Evolutionary conservation across 2,329 filamentous ascomycete genomes (phyloP).

Genomic region (Clathrospora elynae): DNA sequence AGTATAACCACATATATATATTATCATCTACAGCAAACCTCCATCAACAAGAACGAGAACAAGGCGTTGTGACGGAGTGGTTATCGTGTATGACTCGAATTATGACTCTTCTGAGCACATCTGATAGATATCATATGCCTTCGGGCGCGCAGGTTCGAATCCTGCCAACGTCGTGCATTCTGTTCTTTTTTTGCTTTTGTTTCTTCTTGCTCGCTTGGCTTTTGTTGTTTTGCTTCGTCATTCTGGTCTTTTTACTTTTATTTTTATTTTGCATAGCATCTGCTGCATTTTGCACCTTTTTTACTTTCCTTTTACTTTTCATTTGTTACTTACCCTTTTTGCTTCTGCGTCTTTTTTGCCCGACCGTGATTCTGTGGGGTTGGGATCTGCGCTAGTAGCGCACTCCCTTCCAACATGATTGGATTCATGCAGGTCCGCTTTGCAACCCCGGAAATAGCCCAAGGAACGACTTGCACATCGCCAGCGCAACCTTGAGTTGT

Average conservation of each 20-base stretch:
- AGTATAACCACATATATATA: too few species aligned
- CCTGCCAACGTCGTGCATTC: slow-evolving; percentile 5
- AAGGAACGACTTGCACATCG: slow-evolving; percentile 16
- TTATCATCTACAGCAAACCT: background rate
- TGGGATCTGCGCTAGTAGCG: slow-evolving; percentile 33
- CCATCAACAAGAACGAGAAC: too few species aligned
- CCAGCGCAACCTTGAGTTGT: slow-evolving; percentile 5
- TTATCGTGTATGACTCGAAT: slow-evolving; percentile 23
- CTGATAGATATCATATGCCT: slow-evolving; percentile 28
- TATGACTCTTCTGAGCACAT: slow-evolving; percentile 23
- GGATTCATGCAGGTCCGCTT: slow-evolving; percentile 41
- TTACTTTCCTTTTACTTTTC: too few species aligned
- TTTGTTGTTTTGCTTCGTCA: too few species aligned
- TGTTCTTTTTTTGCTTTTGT: too few species aligned
- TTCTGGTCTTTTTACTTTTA: too few species aligned
- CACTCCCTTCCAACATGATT: slow-evolving; percentile 28
- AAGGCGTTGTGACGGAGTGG: slow-evolving; percentile 4
- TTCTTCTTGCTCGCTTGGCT: too few species aligned
- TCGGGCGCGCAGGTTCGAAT: slow-evolving; percentile 18
- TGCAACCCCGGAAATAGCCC: slow-evolving; percentile 27
- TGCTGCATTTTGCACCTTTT: background rate
- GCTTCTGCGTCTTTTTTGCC: background rate
- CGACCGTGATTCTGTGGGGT: slow-evolving; percentile 2
- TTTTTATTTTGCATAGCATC: background rate
- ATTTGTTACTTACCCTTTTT: too few species aligned